These are phyloP conservation scores for Schizochytrium sp. DNA, from an alignment of 108 stramenopile species.

Conservation along the genomic window DNA sequence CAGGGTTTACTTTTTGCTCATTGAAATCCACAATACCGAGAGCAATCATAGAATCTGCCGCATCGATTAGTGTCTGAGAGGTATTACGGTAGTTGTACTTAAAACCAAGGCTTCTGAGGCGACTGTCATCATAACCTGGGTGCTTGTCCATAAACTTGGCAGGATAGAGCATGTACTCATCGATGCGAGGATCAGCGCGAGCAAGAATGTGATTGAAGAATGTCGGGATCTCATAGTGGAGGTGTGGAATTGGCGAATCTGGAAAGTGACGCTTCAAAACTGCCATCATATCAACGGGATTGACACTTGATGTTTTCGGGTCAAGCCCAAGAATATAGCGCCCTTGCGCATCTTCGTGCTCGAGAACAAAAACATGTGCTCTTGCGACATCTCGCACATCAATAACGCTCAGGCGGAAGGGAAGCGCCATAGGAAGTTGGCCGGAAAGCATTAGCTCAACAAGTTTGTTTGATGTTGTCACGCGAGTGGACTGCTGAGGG, in stretches of 20 bases:
- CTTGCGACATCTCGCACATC: neutral
- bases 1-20: neutral
- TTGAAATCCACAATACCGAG: slow-evolving; percentile 23
- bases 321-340: slow-evolving; percentile 25
- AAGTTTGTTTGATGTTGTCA: neutral
- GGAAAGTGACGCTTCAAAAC: neutral
- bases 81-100: neutral
- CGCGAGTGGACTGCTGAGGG: neutral
- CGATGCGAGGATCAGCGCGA: neutral
- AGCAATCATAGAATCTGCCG: neutral
- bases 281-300: neutral
- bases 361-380: neutral
- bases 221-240: neutral
- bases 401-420: neutral
- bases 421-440: neutral
- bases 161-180: neutral
- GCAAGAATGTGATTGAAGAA: neutral
- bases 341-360: slow-evolving; percentile 1
- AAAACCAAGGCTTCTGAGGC: neutral
- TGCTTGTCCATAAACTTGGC: neutral
- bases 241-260: neutral
- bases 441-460: neutral
- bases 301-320: neutral
- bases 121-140: neutral
- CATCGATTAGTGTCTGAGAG: slow-evolving; percentile 3